These are phyloP conservation scores for Penicillium tannophilum DNA, from an alignment of 495 filamentous ascomycete genomes.

Conservation along the genomic window DNA sequence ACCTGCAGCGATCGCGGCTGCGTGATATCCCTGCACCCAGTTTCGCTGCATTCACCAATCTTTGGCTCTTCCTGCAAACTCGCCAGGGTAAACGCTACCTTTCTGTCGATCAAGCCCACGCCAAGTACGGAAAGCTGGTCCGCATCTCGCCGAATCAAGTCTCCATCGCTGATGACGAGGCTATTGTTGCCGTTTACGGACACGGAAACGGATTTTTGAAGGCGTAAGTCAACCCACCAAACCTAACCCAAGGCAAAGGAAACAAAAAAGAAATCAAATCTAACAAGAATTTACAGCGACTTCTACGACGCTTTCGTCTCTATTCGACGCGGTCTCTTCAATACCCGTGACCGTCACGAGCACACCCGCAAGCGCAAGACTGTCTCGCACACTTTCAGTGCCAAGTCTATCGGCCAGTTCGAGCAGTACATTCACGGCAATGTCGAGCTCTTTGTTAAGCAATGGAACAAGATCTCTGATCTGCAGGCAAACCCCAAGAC, in stretches of 20 bases:
- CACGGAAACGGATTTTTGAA: slow-evolving; percentile 76
- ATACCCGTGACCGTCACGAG: slow-evolving; percentile 79
- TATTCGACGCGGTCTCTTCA: slow-evolving; percentile 85
- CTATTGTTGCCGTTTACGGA: slow-evolving; percentile 60
- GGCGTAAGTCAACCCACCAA: slow-evolving; percentile 47
- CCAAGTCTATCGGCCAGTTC: slow-evolving; percentile 80
- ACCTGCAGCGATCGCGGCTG: slow-evolving; percentile 65
- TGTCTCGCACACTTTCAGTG: slow-evolving; percentile 82
- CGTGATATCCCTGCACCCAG: slow-evolving; percentile 69
- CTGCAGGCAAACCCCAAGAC: slow-evolving; percentile 46
- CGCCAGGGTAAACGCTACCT: slow-evolving; percentile 68
- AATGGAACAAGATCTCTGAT: slow-evolving; percentile 64
- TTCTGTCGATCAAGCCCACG: slow-evolving; percentile 70
- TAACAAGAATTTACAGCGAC: slow-evolving; percentile 43
- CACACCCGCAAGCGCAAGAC: slow-evolving; percentile 91
- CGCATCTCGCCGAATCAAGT: slow-evolving; percentile 62
- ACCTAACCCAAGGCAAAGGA: not conserved
- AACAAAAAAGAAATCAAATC: slow-evolving; percentile 7
- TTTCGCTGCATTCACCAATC: slow-evolving; percentile 67
- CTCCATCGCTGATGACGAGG: slow-evolving; percentile 60
- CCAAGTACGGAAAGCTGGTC: slow-evolving; percentile 65
- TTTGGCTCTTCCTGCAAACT: slow-evolving; percentile 74
- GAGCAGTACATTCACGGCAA: slow-evolving; percentile 88
- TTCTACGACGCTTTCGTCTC: slow-evolving; percentile 94
- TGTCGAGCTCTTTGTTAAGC: slow-evolving; percentile 69